phyloP scores from a whole-genome alignment of 2,329 filamentous ascomycete genomes.

The Hypoxylon sp. region DNA sequence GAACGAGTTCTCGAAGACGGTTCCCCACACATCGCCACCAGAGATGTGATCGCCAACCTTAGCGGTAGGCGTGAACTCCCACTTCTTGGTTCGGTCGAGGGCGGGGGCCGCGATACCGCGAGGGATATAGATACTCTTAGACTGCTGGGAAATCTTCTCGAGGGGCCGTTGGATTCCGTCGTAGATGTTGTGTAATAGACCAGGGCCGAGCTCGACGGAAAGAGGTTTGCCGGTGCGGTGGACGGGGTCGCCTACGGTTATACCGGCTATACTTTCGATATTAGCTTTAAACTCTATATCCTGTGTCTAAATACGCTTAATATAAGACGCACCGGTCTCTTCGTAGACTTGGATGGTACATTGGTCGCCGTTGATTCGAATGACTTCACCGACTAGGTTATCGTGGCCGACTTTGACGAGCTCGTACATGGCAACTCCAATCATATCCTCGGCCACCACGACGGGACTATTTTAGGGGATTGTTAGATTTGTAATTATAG shows the following conservation, averaged over 20 bases:
- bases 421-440: constrained; percentile 99
- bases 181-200: constrained; percentile 99
- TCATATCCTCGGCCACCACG: constrained; percentile 97
- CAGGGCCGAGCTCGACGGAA: constrained; percentile 96
- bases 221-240: constrained; percentile 92
- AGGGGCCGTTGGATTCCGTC: constrained; percentile 98
- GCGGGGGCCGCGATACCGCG: constrained; percentile 91
- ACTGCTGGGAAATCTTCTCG: constrained; percentile 81
- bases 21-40: constrained; percentile 95
- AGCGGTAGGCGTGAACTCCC: constrained; percentile 91
- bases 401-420: constrained; percentile 94
- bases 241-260: constrained; percentile 96
- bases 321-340: constrained; percentile 83
- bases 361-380: constrained; percentile 95
- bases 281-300: constrained; percentile 31
- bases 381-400: constrained; percentile 94
- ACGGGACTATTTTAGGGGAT: constrained; percentile 74
- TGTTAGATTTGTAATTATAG: constrained; percentile 53
- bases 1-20: constrained; percentile 95
- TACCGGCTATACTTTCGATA: constrained; percentile 75
- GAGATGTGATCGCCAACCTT: constrained; percentile 98
- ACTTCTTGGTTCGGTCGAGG: constrained; percentile 91
- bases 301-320: background rate
- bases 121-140: constrained; percentile 96
- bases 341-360: constrained; percentile 99